These are phyloP conservation scores for Neonectria magnoliae DNA, from an alignment of 2,329 filamentous ascomycete species.

Conservation along the genomic window DNA sequence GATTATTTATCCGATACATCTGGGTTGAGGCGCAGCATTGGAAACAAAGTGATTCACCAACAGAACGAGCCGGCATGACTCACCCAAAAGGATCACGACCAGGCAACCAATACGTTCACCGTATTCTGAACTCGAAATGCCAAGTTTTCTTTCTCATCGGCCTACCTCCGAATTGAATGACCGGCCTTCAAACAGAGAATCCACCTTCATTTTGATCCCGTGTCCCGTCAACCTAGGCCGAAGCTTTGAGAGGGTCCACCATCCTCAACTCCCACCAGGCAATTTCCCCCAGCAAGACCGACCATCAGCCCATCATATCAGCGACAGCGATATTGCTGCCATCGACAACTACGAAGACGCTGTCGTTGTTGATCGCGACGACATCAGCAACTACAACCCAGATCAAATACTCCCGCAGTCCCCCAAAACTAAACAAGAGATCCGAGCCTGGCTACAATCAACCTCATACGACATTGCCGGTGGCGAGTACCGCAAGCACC, in stretches of 20 bases:
- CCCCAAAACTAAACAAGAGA: slow-evolving; percentile 36
- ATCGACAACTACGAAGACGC: slow-evolving; percentile 31
- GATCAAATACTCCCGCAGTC: slow-evolving; percentile 46
- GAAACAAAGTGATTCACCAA: too few relatives aligned
- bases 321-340: neutral
- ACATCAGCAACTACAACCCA: slow-evolving; percentile 47
- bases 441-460: slow-evolving; percentile 31
- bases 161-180: neutral
- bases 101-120: neutral
- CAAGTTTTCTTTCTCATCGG: neutral
- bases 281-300: neutral
- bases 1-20: too few relatives aligned
- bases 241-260: neutral
- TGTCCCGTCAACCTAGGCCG: neutral
- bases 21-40: too few relatives aligned
- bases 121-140: too few relatives aligned
- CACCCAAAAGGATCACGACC: neutral
- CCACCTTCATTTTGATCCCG: neutral
- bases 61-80: neutral
- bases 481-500: slow-evolving; percentile 34
- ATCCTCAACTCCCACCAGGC: neutral
- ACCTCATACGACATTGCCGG: slow-evolving; percentile 31
- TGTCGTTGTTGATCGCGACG: slow-evolving; percentile 40
- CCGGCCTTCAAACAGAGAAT: too few relatives aligned
- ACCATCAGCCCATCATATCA: neutral